Conservation (phyloP, 2,329 filamentous ascomycete genomes). For the Colletotrichum melonis region DNA sequence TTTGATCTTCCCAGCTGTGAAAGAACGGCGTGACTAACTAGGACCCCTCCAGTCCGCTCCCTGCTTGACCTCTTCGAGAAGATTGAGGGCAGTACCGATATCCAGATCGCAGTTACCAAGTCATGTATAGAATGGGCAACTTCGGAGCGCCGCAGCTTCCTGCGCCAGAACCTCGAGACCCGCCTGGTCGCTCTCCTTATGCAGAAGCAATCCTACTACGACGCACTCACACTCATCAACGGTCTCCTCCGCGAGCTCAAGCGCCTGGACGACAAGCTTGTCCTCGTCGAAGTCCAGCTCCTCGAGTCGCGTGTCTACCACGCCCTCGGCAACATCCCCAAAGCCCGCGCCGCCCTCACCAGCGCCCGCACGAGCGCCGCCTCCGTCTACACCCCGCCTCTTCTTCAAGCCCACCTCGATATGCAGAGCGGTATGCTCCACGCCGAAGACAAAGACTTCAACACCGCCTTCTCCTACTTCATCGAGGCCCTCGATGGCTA, state of each 20-base stretch:
- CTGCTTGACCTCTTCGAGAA: conserved; percentile 94
- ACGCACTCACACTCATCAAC: conserved; percentile 96
- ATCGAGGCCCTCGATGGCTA: conserved; percentile 99
- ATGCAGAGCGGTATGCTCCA: conserved; percentile 99
- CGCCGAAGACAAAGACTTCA: conserved; percentile 98
- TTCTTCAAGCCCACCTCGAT: conserved; percentile 94
- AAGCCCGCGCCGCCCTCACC: conserved; percentile 93
- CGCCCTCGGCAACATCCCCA: conserved; percentile 94
- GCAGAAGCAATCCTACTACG: conserved; percentile 97
- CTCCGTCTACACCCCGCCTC: conserved; percentile 95
- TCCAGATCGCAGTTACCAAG: conserved; percentile 94
- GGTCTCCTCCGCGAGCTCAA: conserved; percentile 95
- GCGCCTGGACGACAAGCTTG: conserved; percentile 97
- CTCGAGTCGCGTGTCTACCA: conserved; percentile 98
- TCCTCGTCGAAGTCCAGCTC: conserved; percentile 96
- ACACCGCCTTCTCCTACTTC: conserved; percentile 98
- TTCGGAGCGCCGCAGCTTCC: conserved; percentile 92
- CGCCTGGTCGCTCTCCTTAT: conserved; percentile 94
- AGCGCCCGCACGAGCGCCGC: conserved; percentile 95
- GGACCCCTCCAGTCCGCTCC: conserved; percentile 79
- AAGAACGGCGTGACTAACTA: neutral
- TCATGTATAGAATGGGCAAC: conserved; percentile 99
- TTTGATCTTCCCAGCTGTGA: neutral
- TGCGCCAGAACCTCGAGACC: conserved; percentile 96
- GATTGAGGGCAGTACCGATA: conserved; percentile 94